These are phyloP conservation scores for Cystobasidium ongulense DNA, from an alignment of 768 basidiomycete genomes.

Conservation along the genomic window DNA sequence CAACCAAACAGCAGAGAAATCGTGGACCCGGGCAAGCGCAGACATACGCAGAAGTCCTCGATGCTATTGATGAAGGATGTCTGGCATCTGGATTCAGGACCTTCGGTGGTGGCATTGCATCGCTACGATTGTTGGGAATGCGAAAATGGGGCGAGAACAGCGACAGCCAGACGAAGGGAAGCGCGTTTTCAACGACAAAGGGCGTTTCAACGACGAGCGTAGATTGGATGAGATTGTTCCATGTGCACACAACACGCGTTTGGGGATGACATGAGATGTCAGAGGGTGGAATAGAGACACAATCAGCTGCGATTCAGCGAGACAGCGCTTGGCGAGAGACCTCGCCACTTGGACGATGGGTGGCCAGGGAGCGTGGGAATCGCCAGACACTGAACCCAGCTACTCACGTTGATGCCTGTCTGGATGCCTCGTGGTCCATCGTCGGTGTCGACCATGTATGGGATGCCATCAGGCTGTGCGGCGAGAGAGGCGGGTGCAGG, in stretches of 20 bases:
- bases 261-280: not conserved
- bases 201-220: slow-evolving; percentile 56
- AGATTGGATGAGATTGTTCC: not conserved
- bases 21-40: not conserved
- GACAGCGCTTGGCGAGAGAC: slow-evolving; percentile 1
- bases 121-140: not conserved
- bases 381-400: slow-evolving; percentile 54
- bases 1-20: not conserved
- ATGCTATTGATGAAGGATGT: slow-evolving; percentile 42
- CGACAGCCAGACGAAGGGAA: not conserved
- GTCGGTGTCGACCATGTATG: slow-evolving; percentile 30
- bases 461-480: slow-evolving; percentile 50
- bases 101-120: slow-evolving; percentile 38
- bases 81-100: slow-evolving; percentile 38
- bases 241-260: not conserved
- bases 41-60: slow-evolving; percentile 40
- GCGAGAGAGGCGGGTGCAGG: not conserved
- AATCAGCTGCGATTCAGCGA: not conserved
- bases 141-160: not conserved
- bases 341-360: not conserved
- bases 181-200: not conserved
- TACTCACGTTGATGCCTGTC: slow-evolving; percentile 28
- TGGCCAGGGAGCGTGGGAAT: slow-evolving; percentile 44
- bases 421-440: slow-evolving; percentile 27
- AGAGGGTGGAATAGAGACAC: not conserved